Percentiles rank a stretch among this genome's conserved stretches.
Evolutionary conservation across 192 early-diverging fungal genomes (phyloP).

Genomic region (Mycoemilia scoparia): DNA sequence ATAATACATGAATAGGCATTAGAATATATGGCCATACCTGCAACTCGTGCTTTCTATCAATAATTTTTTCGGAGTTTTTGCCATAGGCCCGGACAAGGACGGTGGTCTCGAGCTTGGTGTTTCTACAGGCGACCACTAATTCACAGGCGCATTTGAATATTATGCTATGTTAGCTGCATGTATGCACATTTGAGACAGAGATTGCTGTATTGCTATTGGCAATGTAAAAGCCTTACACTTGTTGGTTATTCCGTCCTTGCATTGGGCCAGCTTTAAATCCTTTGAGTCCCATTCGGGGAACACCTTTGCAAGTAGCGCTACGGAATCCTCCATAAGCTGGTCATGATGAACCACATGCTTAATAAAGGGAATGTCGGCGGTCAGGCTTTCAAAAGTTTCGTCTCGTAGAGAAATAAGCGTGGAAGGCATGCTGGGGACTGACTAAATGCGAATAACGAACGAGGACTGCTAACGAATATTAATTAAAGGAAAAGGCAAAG

Average conservation of each 20-base stretch:
- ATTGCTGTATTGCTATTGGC: neutral
- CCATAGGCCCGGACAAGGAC: conserved; percentile 82
- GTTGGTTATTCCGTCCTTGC: conserved; percentile 70
- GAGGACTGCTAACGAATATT: too few relatives aligned
- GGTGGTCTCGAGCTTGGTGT: conserved; percentile 33
- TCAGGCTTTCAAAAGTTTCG: too few relatives aligned
- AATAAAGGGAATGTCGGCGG: conserved; percentile 24
- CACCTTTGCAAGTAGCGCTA: conserved; percentile 25
- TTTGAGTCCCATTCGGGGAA: conserved; percentile 43
- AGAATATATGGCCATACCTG: conserved; percentile 53
- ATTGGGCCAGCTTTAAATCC: conserved; percentile 41
- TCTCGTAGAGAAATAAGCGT: too few relatives aligned
- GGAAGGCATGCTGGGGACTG: too few relatives aligned
- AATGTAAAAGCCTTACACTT: conserved; percentile 25
- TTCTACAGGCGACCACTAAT: conserved; percentile 48
- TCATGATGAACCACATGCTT: conserved; percentile 22
- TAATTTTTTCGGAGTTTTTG: conserved; percentile 66
- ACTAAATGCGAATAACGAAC: too few relatives aligned
- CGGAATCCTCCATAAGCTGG: conserved; percentile 45
- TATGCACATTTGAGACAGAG: too few relatives aligned
- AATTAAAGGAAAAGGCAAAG: too few relatives aligned
- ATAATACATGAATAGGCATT: too few relatives aligned
- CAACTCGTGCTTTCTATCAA: conserved; percentile 75
- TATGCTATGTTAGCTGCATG: too few relatives aligned
- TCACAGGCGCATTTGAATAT: too few relatives aligned